These are phyloP conservation scores for Paspalum notatum DNA, from an alignment of 176 grass and related monocot species.

Conservation along the genomic window DNA sequence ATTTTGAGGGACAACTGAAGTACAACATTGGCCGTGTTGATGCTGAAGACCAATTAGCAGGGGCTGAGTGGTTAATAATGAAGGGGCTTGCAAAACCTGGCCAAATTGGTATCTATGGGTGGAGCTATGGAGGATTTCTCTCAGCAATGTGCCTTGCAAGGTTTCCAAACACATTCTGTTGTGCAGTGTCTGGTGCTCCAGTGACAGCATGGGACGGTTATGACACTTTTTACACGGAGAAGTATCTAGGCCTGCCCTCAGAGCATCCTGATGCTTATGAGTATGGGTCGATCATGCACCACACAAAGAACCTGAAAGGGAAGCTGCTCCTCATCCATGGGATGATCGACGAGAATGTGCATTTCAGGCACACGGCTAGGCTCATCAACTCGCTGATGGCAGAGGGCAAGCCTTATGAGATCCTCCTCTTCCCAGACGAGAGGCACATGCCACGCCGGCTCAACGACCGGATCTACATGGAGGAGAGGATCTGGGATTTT, in stretches of 20 bases:
- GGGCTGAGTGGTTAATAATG: slow-evolving; percentile 90
- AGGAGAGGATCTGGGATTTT: slow-evolving; percentile 97
- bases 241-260: slow-evolving; percentile 81
- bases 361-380: slow-evolving; percentile 95
- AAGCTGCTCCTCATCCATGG: slow-evolving; percentile 92
- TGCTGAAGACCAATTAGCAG: slow-evolving; percentile 84
- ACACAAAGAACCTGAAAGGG: slow-evolving; percentile 75
- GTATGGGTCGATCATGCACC: slow-evolving; percentile 88
- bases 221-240: slow-evolving; percentile 96
- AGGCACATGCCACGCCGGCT: slow-evolving; percentile 91
- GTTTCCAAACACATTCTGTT: slow-evolving; percentile 72
- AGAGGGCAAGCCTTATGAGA: slow-evolving; percentile 80
- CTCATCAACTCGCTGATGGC: slow-evolving; percentile 81
- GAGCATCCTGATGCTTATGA: slow-evolving; percentile 74
- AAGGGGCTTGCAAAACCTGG: slow-evolving; percentile 83
- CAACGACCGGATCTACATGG: slow-evolving; percentile 87
- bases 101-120: slow-evolving; percentile 95
- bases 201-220: slow-evolving; percentile 97
- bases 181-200: slow-evolving; percentile 91
- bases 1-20: slow-evolving; percentile 92
- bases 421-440: slow-evolving; percentile 91
- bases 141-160: slow-evolving; percentile 91
- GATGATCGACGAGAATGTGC: slow-evolving; percentile 98
- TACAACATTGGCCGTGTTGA: slow-evolving; percentile 77
- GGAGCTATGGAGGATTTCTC: slow-evolving; percentile 97